A percentile compares a stretch with the other conserved stretches of the same genome.
These are phyloP conservation scores for Cornus kousa DNA, from an alignment of 148 eudicot species.

Conservation along the genomic window DNA sequence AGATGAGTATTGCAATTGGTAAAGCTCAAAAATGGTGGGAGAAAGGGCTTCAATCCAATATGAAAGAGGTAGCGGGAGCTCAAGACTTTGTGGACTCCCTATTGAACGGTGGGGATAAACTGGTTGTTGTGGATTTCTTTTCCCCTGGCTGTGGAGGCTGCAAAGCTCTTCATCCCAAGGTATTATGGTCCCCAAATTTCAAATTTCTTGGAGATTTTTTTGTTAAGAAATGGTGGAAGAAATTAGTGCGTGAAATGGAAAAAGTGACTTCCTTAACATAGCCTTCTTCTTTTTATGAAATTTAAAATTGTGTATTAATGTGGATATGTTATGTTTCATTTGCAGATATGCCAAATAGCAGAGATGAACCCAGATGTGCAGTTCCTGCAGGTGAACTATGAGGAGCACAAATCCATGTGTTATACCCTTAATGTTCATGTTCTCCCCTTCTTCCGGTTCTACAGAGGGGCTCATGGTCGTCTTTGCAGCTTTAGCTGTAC, in stretches of 20 bases:
- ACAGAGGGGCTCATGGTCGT: constrained; percentile 80
- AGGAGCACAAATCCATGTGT: constrained; percentile 88
- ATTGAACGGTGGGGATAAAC: constrained; percentile 60
- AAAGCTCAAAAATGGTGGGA: constrained; percentile 86
- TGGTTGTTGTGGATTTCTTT: constrained; percentile 75
- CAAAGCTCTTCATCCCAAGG: constrained; percentile 92
- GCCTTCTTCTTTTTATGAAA: too few relatives aligned
- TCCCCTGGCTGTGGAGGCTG: constrained; percentile 93
- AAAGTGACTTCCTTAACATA: too few relatives aligned
- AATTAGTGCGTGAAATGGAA: neutral
- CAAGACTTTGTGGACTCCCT: constrained; percentile 73
- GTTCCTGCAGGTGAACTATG: constrained; percentile 77
- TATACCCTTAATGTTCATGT: constrained; percentile 80
- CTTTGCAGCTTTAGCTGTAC: constrained; percentile 90
- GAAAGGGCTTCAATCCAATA: constrained; percentile 73
- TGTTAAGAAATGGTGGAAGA: neutral
- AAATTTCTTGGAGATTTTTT: neutral
- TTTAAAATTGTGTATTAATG: neutral
- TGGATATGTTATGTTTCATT: neutral
- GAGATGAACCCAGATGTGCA: constrained; percentile 82
- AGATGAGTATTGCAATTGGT: constrained; percentile 51
- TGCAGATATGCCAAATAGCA: constrained; percentile 81
- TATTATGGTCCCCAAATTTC: constrained; percentile 7
- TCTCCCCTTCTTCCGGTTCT: constrained; percentile 85
- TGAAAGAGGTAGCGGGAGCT: constrained; percentile 64